These are phyloP conservation scores for Diaporthe sp. DNA, from an alignment of 2,329 filamentous ascomycete species.

Conservation along the genomic window DNA sequence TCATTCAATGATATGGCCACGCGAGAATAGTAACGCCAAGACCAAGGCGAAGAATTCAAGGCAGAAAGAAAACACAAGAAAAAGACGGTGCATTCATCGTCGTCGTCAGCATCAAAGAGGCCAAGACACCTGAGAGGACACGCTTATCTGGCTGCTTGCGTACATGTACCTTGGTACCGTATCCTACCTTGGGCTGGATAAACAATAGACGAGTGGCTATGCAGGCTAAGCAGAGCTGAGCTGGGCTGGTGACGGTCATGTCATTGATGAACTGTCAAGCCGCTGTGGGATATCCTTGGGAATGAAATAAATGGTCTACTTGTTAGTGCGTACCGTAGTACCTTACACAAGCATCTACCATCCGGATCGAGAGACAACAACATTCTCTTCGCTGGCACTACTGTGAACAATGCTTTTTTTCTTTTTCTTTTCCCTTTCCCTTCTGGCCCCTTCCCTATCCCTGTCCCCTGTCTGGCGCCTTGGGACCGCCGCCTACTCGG, in stretches of 20 bases:
- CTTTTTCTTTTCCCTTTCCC: background rate
- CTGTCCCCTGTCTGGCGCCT: background rate
- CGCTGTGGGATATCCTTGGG: too few species aligned
- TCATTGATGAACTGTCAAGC: background rate
- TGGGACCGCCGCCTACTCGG: background rate
- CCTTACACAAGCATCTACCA: background rate
- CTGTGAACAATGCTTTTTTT: background rate
- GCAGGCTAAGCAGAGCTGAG: background rate
- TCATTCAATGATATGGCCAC: background rate
- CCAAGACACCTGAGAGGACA: background rate
- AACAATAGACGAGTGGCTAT: background rate
- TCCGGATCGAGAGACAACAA: background rate
- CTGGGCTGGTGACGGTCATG: background rate
- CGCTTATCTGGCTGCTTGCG: background rate
- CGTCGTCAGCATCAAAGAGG: conserved; percentile 17
- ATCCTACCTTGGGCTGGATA: background rate
- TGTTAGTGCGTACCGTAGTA: background rate
- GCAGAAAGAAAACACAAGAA: background rate
- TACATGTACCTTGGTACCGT: background rate
- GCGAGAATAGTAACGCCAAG: background rate
- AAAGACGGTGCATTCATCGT: background rate
- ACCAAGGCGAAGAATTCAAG: background rate
- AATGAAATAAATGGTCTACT: too few species aligned
- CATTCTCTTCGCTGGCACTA: conserved; percentile 7
- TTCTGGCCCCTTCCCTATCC: background rate